These are phyloP conservation scores for Colletotrichum chrysophilum DNA, from an alignment of 2,329 filamentous ascomycete genomes.

Conservation along the genomic window DNA sequence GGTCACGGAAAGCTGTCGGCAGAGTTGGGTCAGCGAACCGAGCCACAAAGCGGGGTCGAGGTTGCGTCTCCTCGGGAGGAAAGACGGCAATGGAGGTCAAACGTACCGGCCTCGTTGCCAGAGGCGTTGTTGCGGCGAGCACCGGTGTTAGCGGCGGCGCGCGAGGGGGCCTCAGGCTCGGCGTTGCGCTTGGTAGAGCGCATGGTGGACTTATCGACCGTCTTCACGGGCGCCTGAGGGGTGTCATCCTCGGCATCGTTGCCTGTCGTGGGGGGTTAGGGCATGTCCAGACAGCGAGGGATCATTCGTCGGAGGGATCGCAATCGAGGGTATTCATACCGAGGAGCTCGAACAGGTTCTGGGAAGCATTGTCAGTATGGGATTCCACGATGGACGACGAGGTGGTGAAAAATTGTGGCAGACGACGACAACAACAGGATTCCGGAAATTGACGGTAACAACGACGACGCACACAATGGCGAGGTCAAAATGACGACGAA, in stretches of 20 bases:
- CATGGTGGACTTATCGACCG: slow-evolving; percentile 81
- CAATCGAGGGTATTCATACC: slow-evolving; percentile 65
- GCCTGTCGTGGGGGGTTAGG: slow-evolving; percentile 45
- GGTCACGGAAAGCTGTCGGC: slow-evolving; percentile 82
- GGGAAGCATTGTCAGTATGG: neutral
- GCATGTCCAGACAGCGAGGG: slow-evolving; percentile 12
- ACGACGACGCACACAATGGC: neutral
- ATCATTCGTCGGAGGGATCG: slow-evolving; percentile 23
- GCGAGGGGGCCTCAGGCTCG: slow-evolving; percentile 71
- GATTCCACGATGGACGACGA: neutral
- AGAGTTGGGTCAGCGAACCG: neutral
- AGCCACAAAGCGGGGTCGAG: slow-evolving; percentile 18
- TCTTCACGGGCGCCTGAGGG: slow-evolving; percentile 82
- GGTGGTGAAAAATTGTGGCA: neutral
- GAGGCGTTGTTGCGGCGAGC: slow-evolving; percentile 63
- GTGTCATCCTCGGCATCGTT: slow-evolving; percentile 73
- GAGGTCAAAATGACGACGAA: neutral
- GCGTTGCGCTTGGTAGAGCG: slow-evolving; percentile 86
- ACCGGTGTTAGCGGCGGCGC: slow-evolving; percentile 43
- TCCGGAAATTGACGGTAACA: neutral
- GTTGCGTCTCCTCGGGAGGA: neutral
- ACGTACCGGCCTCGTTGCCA: slow-evolving; percentile 89
- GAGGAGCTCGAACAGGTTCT: slow-evolving; percentile 99
- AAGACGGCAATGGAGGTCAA: neutral
- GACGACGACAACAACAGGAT: neutral